These are phyloP conservation scores for Penicillium aurantiogriseum DNA, from an alignment of 2,329 filamentous ascomycete species.

Conservation along the genomic window DNA sequence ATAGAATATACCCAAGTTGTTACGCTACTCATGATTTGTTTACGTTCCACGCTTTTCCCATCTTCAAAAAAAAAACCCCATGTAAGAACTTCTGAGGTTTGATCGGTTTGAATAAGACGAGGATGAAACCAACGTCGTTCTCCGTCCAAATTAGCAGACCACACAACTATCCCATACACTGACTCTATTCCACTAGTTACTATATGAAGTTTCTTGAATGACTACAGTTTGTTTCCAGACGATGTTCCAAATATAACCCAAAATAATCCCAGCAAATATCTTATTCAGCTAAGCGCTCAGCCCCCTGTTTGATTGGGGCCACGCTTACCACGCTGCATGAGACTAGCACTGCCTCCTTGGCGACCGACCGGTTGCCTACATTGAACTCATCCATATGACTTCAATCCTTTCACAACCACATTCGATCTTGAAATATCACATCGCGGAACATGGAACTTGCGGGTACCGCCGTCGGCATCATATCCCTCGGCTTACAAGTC, in stretches of 20 bases:
- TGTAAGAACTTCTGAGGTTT: background rate
- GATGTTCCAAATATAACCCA: background rate
- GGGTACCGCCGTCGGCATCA: conserved; percentile 12
- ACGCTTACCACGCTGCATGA: background rate
- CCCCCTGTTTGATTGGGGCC: background rate
- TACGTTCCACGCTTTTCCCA: background rate
- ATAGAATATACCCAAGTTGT: conserved; percentile 8
- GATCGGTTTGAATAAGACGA: too few species aligned
- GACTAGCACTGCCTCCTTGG: background rate
- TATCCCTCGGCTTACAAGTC: conserved; percentile 14
- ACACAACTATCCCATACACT: background rate
- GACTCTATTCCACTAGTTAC: background rate
- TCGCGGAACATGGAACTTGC: background rate
- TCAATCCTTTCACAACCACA: background rate
- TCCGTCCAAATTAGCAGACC: background rate
- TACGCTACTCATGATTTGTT: background rate
- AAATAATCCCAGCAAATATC: background rate
- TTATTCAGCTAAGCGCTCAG: background rate
- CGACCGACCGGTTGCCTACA: background rate
- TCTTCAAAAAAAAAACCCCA: background rate
- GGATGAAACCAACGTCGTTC: too few species aligned
- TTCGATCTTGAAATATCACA: background rate
- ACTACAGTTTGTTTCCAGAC: background rate
- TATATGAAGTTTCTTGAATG: background rate
- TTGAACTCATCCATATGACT: background rate